Base-by-base conservation (phyloP, 441 rosid species). In the Theobroma grandiflorum region DNA sequence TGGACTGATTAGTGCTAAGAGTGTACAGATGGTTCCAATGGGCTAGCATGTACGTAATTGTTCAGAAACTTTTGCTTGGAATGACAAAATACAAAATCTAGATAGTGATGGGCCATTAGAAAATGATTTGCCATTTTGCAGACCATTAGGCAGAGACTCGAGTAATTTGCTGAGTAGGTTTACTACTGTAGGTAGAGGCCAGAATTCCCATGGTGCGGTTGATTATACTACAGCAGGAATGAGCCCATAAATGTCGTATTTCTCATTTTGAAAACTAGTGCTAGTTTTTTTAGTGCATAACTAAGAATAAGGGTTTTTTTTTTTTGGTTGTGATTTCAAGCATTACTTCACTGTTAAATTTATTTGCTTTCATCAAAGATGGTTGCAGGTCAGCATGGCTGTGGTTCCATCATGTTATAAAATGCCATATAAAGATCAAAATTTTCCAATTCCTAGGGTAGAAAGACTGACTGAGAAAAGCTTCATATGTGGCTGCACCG, bases 341-440 rank as follows among this genome's bases (percentile, higher is more conserved):
- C 40, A 26, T 71, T 50, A 26, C 45, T 8, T 50, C 8, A 50
- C 16, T 20, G 40, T 11, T 75, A 50, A 61, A 49, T 8, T 10
- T 16, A 16, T 65, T 50, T 50, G 4, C 35, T 50, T 76, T 6
- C 45, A 35, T 12, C n/a, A 15, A 18, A 53, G 75, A 53, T 35
- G 6, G 47, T 20, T 18, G 58, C 85, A 90, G 90, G 86, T 81
- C 73, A 57, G 6, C 58, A 91, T 92, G 97, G 90, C 91, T 63
- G 61, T 85, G 83, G 81, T 89, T 79, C 84, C 86, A 66, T 66
- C 82, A 68, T 83, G 88, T 84, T 91, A 78, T 84, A 91, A 87
- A 79, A 52, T 90, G 40, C 87, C 86, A 0, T 83, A 70, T 62
- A 85, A 79, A 82, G 89, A 89, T 53, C 78, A 50, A 47, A 42